phyloP scores from a whole-genome alignment of 2,329 filamentous ascomycete species.

The Penicillium polonicum region DNA sequence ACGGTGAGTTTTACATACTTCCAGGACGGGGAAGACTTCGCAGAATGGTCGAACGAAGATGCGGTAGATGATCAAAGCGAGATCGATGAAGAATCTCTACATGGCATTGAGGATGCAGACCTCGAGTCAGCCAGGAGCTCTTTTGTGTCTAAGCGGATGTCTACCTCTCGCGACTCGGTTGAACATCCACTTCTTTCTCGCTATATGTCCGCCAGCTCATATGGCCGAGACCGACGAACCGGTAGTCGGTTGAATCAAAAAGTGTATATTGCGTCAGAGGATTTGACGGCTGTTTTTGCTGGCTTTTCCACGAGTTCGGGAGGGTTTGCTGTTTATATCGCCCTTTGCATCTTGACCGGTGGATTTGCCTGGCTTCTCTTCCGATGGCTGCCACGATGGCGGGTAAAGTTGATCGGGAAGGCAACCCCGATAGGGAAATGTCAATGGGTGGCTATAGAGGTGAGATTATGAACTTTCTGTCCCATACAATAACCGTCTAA shows the following conservation, averaged over 20 bases:
- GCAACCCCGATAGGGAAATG: constrained; percentile 69
- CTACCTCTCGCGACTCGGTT: constrained; percentile 45
- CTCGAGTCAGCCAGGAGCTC: constrained; percentile 36
- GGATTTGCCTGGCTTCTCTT: constrained; percentile 82
- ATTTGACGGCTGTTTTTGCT: constrained; percentile 88
- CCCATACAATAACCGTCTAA: constrained; percentile 23
- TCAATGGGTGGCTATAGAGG: constrained; percentile 89
- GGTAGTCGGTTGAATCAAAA: constrained; percentile 77
- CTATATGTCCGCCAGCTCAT: constrained; percentile 68
- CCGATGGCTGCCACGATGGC: constrained; percentile 87
- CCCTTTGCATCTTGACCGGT: constrained; percentile 68
- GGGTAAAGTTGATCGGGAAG: constrained; percentile 71
- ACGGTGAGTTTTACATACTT: constrained; percentile 88
- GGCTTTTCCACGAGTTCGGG: constrained; percentile 77
- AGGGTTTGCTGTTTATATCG: constrained; percentile 68
- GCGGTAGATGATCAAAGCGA: constrained; percentile 46
- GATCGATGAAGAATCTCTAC: constrained; percentile 42
- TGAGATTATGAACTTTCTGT: constrained; percentile 37
- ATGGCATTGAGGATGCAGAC: constrained; percentile 41
- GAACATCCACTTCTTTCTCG: constrained; percentile 67
- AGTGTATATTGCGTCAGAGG: constrained; percentile 88
- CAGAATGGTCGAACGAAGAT: constrained; percentile 52
- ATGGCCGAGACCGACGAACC: constrained; percentile 60
- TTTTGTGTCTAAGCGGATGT: constrained; percentile 35
- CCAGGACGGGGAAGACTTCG: constrained; percentile 64